Base-by-base conservation (phyloP, 805 yeast species). In the Candida quercuum region DNA sequence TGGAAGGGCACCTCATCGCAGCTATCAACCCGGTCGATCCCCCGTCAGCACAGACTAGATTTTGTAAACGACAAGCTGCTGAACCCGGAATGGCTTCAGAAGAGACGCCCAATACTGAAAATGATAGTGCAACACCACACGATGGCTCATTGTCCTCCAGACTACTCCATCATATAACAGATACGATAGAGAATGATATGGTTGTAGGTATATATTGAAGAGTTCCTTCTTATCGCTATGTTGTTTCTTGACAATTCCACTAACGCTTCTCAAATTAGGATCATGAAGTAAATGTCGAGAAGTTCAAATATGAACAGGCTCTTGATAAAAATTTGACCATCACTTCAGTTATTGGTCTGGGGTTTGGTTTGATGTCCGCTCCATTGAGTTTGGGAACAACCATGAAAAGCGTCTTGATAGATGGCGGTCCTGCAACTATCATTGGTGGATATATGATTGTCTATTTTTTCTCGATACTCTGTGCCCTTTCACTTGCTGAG, bases 301-400 rank as follows among this genome's bases (percentile, higher is more conserved):
- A 78, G 49, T 81, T 84, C 65, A 75, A 76, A 38, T 84, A 85
- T 55, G 80, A 81, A 47, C 88, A 81, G 53, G 84, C 79, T 32
- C 62, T 85, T 41, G 77, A 76, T 41, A 69, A 86, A 47, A 78
- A 81, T 43, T 67, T 84, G 39, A 78, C 86, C 0, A 79, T 81
- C 10, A 65, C 77, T 1, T 80, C 89, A 0, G 76, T 85, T 32
- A 74, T 85, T 17, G 95, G 93, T 4, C 62, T 85, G 18, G 91
- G 93, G 0, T 83, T 85, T 54, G 78, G 88, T 1, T 61, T 85
- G 23, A 82, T 85, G 89, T 85, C 86, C 29, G 89, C 86, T 0
- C 91, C 89, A 0, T 71, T 83, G 48, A 88, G 91, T 1, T 70
- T 85, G 48, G 76, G 87, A 9, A 76, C 86, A 3, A 82, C 88